These are phyloP conservation scores for Microdochium paspali DNA, from an alignment of 2,329 filamentous ascomycete species.

Conservation along the genomic window DNA sequence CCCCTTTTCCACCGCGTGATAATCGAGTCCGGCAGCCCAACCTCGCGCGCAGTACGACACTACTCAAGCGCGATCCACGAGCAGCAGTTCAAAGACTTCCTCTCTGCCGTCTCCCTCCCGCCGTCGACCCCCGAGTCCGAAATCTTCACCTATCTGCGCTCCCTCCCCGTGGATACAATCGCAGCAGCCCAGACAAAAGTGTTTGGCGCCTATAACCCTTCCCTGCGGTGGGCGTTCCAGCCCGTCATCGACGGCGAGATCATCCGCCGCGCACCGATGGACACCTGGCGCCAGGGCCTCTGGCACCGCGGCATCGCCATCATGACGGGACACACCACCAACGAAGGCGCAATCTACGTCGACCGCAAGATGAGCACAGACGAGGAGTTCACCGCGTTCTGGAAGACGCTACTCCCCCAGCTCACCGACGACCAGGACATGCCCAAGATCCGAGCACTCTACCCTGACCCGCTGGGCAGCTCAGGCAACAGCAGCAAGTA, in stretches of 20 bases:
- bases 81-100: slow-evolving; percentile 35
- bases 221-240: slow-evolving; percentile 39
- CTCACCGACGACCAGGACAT: slow-evolving; percentile 23
- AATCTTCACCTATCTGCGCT: slow-evolving; percentile 34
- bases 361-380: slow-evolving; percentile 21
- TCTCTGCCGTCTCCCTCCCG: slow-evolving; percentile 31
- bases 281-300: slow-evolving; percentile 12
- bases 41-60: slow-evolving; percentile 25
- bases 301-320: slow-evolving; percentile 24
- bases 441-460: slow-evolving; percentile 23
- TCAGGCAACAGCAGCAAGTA: slow-evolving; percentile 22
- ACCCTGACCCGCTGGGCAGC: slow-evolving; percentile 24
- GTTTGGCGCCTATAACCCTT: slow-evolving; percentile 22
- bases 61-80: slow-evolving; percentile 39
- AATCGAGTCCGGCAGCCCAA: slow-evolving; percentile 28
- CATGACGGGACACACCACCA: slow-evolving; percentile 31
- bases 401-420: slow-evolving; percentile 26
- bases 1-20: slow-evolving; percentile 26
- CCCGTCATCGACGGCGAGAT: slow-evolving; percentile 34
- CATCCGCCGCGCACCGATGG: slow-evolving; percentile 15
- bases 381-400: slow-evolving; percentile 26
- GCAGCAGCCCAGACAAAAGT: slow-evolving; percentile 21
- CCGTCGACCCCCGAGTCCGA: slow-evolving; percentile 30
- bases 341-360: slow-evolving; percentile 33
- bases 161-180: slow-evolving; percentile 19